phyloP scores from a whole-genome alignment of 495 filamentous ascomycete genomes.

The Lichina pygmaea region DNA sequence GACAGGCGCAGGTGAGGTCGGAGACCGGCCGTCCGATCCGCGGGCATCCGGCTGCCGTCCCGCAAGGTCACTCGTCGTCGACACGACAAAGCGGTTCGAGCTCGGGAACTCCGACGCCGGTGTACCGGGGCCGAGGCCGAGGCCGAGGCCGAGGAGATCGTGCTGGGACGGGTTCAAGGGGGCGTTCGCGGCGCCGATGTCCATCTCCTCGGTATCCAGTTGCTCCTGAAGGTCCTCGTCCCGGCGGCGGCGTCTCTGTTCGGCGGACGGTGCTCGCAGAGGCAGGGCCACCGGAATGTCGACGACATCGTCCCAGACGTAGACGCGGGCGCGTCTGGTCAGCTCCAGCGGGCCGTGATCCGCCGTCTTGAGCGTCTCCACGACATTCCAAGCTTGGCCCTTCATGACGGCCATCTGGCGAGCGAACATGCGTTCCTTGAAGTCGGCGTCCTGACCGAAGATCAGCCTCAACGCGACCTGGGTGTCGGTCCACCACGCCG shows the following conservation, averaged over 20 bases:
- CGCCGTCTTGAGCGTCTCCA: slow-evolving; percentile 74
- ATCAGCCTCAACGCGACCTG: slow-evolving; percentile 58
- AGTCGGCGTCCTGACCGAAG: slow-evolving; percentile 80
- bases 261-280: slow-evolving; percentile 48
- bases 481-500: slow-evolving; percentile 89
- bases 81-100: slow-evolving; percentile 63
- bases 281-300: slow-evolving; percentile 87
- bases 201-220: slow-evolving; percentile 47
- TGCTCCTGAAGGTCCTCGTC: slow-evolving; percentile 21
- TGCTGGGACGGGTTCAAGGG: slow-evolving; percentile 24
- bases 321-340: slow-evolving; percentile 68
- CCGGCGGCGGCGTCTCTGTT: slow-evolving; percentile 34
- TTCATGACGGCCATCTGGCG: slow-evolving; percentile 96
- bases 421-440: slow-evolving; percentile 94
- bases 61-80: slow-evolving; percentile 22
- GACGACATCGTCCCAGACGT: slow-evolving; percentile 94
- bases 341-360: slow-evolving; percentile 89
- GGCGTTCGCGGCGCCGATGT: slow-evolving; percentile 52
- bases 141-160: slow-evolving; percentile 51
- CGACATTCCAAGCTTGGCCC: slow-evolving; percentile 96
- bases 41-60: slow-evolving; percentile 4
- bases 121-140: slow-evolving; percentile 38
- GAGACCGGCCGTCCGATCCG: slow-evolving; percentile 13
- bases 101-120: slow-evolving; percentile 43
- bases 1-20: slow-evolving; percentile 5